These are phyloP conservation scores for Akebia trifoliata DNA, from an alignment of 164 flowering plant species.

Conservation along the genomic window DNA sequence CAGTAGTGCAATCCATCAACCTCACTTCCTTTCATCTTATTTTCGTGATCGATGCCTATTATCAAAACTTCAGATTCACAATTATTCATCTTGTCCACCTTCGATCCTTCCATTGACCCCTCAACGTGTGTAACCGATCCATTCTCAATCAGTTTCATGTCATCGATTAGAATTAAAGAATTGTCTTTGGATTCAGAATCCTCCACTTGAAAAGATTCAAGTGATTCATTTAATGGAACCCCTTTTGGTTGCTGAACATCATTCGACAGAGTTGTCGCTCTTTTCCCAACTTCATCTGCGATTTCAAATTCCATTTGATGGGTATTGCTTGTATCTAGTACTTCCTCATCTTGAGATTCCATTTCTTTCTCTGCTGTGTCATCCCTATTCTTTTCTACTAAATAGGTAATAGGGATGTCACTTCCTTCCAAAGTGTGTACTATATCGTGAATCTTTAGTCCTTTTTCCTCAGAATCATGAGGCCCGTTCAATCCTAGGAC, in stretches of 20 bases:
- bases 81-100: slow-evolving; percentile 6
- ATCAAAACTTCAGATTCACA: slow-evolving; percentile 1
- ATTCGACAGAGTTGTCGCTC: neutral
- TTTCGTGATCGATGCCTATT: slow-evolving; percentile 8
- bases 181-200: slow-evolving; percentile 21
- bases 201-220: slow-evolving; percentile 15
- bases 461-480: slow-evolving; percentile 4
- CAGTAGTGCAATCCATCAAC: neutral
- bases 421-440: neutral
- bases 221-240: slow-evolving; percentile 8
- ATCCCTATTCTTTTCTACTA: neutral
- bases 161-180: slow-evolving; percentile 16
- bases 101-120: slow-evolving; percentile 11
- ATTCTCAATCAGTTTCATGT: slow-evolving; percentile 13
- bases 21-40: slow-evolving; percentile 4
- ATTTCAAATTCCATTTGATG: neutral
- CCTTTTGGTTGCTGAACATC: slow-evolving; percentile 14
- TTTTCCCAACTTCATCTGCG: slow-evolving; percentile 1
- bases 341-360: slow-evolving; percentile 5
- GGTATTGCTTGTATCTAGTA: neutral
- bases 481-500: neutral
- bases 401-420: neutral
- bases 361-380: neutral
- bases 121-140: slow-evolving; percentile 12
- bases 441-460: neutral